Percentiles rank a stretch among this genome's conserved stretches.
These are phyloP conservation scores for Jacaranda mimosifolia DNA, from an alignment of 257 asterid genomes.

Conservation along the genomic window DNA sequence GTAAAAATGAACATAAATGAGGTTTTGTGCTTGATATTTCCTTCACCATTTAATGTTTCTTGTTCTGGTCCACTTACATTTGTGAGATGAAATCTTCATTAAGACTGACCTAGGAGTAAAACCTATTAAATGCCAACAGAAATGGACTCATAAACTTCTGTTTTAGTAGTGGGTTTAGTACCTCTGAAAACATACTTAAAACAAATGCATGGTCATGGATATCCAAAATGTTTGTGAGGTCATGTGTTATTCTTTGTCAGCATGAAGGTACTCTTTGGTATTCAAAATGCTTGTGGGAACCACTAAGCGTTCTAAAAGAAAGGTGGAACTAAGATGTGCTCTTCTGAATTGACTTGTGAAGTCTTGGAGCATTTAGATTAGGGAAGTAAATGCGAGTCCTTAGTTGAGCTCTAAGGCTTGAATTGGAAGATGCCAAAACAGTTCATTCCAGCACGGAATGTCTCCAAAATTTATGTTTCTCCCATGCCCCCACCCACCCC, in stretches of 20 bases:
- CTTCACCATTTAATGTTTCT: not conserved
- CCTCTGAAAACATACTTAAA: slow-evolving; percentile 1
- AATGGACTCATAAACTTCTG: slow-evolving; percentile 7
- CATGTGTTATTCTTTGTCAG: no score
- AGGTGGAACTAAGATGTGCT: not conserved
- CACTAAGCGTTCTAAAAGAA: not conserved
- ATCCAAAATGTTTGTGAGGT: not conserved
- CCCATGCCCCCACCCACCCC: not conserved
- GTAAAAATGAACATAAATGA: no score
- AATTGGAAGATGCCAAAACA: not conserved
- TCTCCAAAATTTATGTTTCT: not conserved
- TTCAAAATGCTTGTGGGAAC: not conserved
- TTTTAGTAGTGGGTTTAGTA: not conserved
- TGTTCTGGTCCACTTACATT: not conserved
- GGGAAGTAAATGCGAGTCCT: not conserved
- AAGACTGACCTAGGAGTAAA: slow-evolving; percentile 5
- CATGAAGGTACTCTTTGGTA: no score
- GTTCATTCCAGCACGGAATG: not conserved
- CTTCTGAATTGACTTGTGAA: not conserved
- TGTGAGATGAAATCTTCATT: not conserved
- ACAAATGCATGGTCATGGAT: not conserved
- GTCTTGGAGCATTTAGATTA: not conserved
- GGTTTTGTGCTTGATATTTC: not conserved
- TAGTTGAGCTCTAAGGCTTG: not conserved
- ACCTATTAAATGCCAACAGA: not conserved